Evolutionary conservation across 106 monocot genomes (phyloP), one percentile per base, ranked within the genome.

Genomic region (Xerophyta viscosa): DNA sequence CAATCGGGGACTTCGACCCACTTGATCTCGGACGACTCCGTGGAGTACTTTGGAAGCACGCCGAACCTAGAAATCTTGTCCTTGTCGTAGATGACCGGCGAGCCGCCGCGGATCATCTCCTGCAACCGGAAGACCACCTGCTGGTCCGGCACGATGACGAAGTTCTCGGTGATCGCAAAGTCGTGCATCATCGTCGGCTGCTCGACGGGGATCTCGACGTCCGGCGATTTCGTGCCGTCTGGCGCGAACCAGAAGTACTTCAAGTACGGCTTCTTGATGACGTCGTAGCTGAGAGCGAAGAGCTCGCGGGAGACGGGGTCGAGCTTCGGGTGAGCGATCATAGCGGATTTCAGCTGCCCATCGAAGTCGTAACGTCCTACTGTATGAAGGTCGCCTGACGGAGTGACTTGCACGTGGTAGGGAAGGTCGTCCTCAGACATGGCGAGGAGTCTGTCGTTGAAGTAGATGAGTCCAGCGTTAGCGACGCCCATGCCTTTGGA

Each of bases 381-480:
- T 0, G 90, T 90, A 25, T 74, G 70, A 33, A 90, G 74, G 30
- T 90, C 90, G 18, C 80, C 84, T 43, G 58, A 31, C 6, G 37
- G 5, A 0, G 77, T 77, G 46, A 90, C 29, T 11, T 71, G 54
- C 28, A 90, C 65, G 26, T 90, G 84, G 66, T 90, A 90, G 1
- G 90, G 90, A 41, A 81, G 73, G 55, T 90, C 90, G 53, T 90
- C 90, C 46, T 90, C 90, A 0, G 90, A 90, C 90, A 90, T 84
- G 55, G 84, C 90, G 23, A 90, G 80, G 20, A 90, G 74, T 20
- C 77, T 72, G 41, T 37, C 47, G 71, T 75, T 62, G 66, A 84
- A 84, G 68, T 67, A 90, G 41, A 81, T 48, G 14, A 90, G 57
- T 0, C 90, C 90, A 18, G 90, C 90, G 72, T 91, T 91, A 8